Evolutionary conservation across 2,329 filamentous ascomycete species (phyloP).

Genomic region (Trichoderma oligosporum): DNA sequence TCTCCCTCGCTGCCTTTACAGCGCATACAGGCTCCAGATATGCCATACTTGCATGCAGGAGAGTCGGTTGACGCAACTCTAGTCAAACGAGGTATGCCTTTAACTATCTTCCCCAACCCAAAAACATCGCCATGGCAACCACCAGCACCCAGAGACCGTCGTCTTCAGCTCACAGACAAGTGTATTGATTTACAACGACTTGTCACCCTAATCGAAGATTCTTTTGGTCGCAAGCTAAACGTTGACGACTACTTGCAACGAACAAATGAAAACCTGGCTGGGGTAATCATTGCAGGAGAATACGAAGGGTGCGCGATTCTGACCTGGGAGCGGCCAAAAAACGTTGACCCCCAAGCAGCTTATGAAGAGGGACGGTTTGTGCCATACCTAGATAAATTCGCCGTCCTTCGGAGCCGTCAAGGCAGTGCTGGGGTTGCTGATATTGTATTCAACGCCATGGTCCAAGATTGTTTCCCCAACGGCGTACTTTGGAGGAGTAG

Average conservation of each 20-base stretch:
- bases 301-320: conserved; percentile 95
- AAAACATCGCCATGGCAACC: conserved; percentile 66
- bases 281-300: conserved; percentile 89
- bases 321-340: conserved; percentile 82
- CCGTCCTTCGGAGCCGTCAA: conserved; percentile 82
- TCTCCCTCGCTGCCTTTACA: conserved; percentile 84
- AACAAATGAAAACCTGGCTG: conserved; percentile 77
- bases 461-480: conserved; percentile 77
- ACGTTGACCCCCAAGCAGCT: conserved; percentile 51
- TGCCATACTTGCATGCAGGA: conserved; percentile 31
- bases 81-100: conserved; percentile 84
- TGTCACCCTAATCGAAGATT: conserved; percentile 86
- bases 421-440: conserved; percentile 91
- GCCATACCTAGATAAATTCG: conserved; percentile 96
- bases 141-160: conserved; percentile 54
- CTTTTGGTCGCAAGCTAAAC: conserved; percentile 81
- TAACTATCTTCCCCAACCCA: conserved; percentile 78
- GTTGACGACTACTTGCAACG: conserved; percentile 76
- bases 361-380: conserved; percentile 63
- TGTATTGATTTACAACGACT: conserved; percentile 80
- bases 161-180: conserved; percentile 71
- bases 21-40: conserved; percentile 46
- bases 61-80: conserved; percentile 63
- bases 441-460: conserved; percentile 94
- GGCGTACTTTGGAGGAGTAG: conserved; percentile 92